Percentiles rank a stretch among this genome's conserved stretches.
Evolutionary conservation across 345 rosid species (phyloP).

Genomic region (Bruguiera gymnorhiza): DNA sequence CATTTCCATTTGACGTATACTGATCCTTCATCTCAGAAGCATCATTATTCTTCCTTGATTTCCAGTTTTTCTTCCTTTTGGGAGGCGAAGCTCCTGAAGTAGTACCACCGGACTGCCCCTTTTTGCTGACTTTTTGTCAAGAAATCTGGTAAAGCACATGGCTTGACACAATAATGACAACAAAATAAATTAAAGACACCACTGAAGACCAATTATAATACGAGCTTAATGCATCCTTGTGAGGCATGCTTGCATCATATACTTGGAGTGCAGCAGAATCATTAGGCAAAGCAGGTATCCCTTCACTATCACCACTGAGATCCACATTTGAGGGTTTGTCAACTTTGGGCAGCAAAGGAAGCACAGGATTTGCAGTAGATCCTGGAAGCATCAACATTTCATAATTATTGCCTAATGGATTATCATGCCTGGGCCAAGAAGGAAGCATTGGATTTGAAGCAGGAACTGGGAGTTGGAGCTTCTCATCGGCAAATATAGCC

Average conservation of each 20-base stretch:
- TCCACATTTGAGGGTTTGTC: constrained; percentile 16
- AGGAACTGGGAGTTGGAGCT: constrained; percentile 25
- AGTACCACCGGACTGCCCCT: constrained; percentile 22
- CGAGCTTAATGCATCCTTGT: constrained; percentile 9
- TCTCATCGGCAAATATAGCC: constrained; percentile 23
- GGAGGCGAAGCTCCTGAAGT: constrained; percentile 36
- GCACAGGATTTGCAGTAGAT: constrained; percentile 22
- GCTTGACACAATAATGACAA: constrained; percentile 11
- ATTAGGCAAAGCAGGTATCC: constrained; percentile 26
- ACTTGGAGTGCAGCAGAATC: constrained; percentile 30
- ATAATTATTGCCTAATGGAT: constrained; percentile 13
- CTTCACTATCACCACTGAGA: constrained; percentile 16
- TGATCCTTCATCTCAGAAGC: constrained; percentile 6
- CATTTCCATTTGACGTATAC: constrained; percentile 2
- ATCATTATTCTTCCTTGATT: constrained; percentile 12
- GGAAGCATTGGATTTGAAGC: constrained; percentile 23
- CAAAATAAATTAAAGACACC: constrained; percentile 26
- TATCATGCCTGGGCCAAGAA: constrained; percentile 15
- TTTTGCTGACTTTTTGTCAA: constrained; percentile 7
- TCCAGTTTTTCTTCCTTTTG: constrained; percentile 25
- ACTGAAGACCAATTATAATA: constrained; percentile 24
- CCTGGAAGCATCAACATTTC: constrained; percentile 32
- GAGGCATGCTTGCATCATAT: constrained; percentile 19
- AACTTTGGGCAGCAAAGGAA: constrained; percentile 15
- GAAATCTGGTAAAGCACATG: too few species aligned